These are phyloP conservation scores for Nidularia sp. DNA, from an alignment of 768 basidiomycete genomes.

Conservation along the genomic window DNA sequence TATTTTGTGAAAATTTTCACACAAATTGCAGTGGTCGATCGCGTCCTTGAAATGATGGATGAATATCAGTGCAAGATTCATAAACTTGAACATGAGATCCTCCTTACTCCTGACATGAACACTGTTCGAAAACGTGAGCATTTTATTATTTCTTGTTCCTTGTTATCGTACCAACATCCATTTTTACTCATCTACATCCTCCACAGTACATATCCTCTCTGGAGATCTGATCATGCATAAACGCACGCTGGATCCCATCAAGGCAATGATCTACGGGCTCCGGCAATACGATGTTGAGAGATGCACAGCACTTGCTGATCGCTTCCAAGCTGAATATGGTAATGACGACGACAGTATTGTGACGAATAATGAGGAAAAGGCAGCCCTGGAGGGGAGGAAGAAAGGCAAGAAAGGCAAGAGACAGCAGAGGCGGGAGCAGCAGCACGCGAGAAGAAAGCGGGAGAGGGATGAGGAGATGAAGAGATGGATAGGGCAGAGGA, in stretches of 20 bases:
- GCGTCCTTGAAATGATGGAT: constrained; percentile 60
- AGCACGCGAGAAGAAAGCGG: not conserved
- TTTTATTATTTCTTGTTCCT: not conserved
- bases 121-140: constrained; percentile 53
- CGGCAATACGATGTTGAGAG: constrained; percentile 69
- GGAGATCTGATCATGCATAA: constrained; percentile 74
- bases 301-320: constrained; percentile 51
- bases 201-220: constrained; percentile 67
- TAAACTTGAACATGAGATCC: constrained; percentile 52
- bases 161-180: not conserved
- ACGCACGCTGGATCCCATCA: constrained; percentile 69
- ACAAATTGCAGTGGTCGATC: constrained; percentile 51
- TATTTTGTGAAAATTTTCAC: not conserved
- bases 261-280: constrained; percentile 63
- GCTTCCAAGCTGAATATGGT: not conserved
- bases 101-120: constrained; percentile 54
- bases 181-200: not conserved
- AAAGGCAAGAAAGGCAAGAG: not conserved
- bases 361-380: not conserved
- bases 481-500: not conserved
- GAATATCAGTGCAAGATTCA: constrained; percentile 61
- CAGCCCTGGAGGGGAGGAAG: not conserved
- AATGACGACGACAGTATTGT: not conserved
- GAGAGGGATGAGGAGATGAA: not conserved
- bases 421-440: not conserved